Percentiles rank a stretch among this genome's conserved stretches.
Evolutionary conservation across 306 rosid genomes (phyloP).

Genomic region (Prunus armeniaca): DNA sequence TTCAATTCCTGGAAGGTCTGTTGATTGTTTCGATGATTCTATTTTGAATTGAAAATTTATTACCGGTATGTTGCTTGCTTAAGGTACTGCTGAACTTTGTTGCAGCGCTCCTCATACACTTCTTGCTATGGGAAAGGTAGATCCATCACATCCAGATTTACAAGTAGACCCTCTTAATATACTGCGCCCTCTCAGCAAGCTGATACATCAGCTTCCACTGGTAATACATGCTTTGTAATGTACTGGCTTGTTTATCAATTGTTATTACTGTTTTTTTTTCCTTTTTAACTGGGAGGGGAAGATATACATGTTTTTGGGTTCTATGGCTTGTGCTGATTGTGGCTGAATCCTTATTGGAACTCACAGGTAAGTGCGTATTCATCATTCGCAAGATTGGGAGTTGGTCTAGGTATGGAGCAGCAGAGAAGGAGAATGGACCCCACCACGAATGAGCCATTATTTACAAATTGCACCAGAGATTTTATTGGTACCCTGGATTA

Average conservation of each 20-base stretch:
- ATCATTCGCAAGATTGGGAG: constrained; percentile 71
- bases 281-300: neutral
- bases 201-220: constrained; percentile 91
- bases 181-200: constrained; percentile 87
- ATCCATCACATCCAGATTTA: constrained; percentile 77
- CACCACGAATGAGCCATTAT: constrained; percentile 80
- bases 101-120: constrained; percentile 96
- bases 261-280: neutral
- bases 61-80: constrained; percentile 19
- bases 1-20: constrained; percentile 93
- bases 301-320: neutral
- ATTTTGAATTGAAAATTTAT: neutral
- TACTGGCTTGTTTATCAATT: neutral
- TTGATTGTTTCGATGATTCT: neutral
- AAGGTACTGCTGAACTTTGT: constrained; percentile 32
- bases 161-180: constrained; percentile 87
- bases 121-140: constrained; percentile 93
- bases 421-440: constrained; percentile 79
- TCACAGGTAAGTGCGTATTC: constrained; percentile 93
- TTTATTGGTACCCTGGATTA: constrained; percentile 95
- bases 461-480: constrained; percentile 91
- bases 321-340: constrained; percentile 6
- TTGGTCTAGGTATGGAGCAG: constrained; percentile 66
- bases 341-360: constrained; percentile 1
- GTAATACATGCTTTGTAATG: constrained; percentile 39